Conservation (phyloP, 345 rosid species). For the Erucastrum elatum region DNA sequence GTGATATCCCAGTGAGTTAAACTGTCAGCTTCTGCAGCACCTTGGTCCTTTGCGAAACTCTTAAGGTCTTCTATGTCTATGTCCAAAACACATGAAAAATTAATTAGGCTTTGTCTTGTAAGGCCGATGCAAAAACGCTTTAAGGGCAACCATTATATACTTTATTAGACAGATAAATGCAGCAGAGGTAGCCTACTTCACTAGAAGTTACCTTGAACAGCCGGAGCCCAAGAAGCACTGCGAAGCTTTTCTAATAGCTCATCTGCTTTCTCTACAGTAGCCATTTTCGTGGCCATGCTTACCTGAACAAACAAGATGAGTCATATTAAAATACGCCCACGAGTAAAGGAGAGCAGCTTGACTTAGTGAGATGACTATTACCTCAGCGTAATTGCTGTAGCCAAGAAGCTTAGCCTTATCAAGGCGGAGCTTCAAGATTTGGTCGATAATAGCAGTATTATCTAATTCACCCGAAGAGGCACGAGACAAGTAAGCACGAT, state of each 20-base stretch:
- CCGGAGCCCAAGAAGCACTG: conserved; percentile 88
- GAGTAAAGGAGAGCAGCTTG: conserved; percentile 9
- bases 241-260: conserved; percentile 89
- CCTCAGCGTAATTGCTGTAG: conserved; percentile 91
- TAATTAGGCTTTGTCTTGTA: conserved; percentile 4
- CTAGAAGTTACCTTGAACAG: conserved; percentile 69
- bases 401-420: conserved; percentile 89
- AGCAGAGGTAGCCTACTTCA: not conserved
- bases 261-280: conserved; percentile 83
- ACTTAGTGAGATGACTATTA: conserved; percentile 39
- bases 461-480: conserved; percentile 85
- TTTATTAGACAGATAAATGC: conserved; percentile 6
- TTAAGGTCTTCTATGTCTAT: conserved; percentile 85
- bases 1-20: conserved; percentile 82
- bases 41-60: conserved; percentile 69
- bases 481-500: conserved; percentile 69
- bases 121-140: conserved; percentile 9
- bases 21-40: conserved; percentile 74
- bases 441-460: conserved; percentile 74
- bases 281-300: conserved; percentile 99
- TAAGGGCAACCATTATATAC: not conserved
- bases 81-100: conserved; percentile 12
- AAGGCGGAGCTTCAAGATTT: conserved; percentile 71
- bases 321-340: conserved; percentile 26
- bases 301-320: conserved; percentile 47